A percentile compares a stretch with the other conserved stretches of the same genome.
These are phyloP conservation scores for Colletotrichum sp. DNA, from an alignment of 2,329 filamentous ascomycete genomes.

Conservation along the genomic window DNA sequence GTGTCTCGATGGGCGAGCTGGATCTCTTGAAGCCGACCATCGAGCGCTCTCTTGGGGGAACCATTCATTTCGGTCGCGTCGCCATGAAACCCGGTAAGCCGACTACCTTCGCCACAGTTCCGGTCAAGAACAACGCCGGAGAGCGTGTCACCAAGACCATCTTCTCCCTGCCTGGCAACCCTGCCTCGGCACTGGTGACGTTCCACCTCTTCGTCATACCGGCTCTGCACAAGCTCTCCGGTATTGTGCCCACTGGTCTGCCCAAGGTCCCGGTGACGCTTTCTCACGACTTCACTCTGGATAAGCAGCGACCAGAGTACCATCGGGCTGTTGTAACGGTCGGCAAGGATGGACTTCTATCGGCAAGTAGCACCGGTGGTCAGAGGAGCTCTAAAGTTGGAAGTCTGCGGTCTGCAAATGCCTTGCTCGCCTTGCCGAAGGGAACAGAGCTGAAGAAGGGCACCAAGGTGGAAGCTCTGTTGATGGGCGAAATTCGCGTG, in stretches of 20 bases:
- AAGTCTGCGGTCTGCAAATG: slow-evolving; percentile 89
- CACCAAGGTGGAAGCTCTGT: slow-evolving; percentile 73
- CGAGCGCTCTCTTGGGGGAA: slow-evolving; percentile 86
- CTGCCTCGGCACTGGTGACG: slow-evolving; percentile 89
- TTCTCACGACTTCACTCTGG: slow-evolving; percentile 75
- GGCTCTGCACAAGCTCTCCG: slow-evolving; percentile 77
- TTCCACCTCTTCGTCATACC: slow-evolving; percentile 95
- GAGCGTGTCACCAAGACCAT: slow-evolving; percentile 71
- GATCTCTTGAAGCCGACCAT: slow-evolving; percentile 97
- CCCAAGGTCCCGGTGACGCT: slow-evolving; percentile 75
- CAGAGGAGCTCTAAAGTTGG: slow-evolving; percentile 91
- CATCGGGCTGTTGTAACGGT: slow-evolving; percentile 81
- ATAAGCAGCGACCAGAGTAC: slow-evolving; percentile 83
- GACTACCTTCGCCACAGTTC: slow-evolving; percentile 92
- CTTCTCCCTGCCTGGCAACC: slow-evolving; percentile 93
- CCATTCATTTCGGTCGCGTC: slow-evolving; percentile 95
- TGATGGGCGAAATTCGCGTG: slow-evolving; percentile 67
- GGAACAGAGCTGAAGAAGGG: slow-evolving; percentile 73
- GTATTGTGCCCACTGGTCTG: slow-evolving; percentile 71
- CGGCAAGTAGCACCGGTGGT: slow-evolving; percentile 83
- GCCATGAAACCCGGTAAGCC: slow-evolving; percentile 99
- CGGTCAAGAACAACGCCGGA: slow-evolving; percentile 64
- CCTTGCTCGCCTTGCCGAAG: slow-evolving; percentile 76
- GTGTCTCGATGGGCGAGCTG: slow-evolving; percentile 97
- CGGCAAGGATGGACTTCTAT: slow-evolving; percentile 69